Percentiles rank a stretch among this genome's conserved stretches.
Evolutionary conservation across 2,329 filamentous ascomycete species (phyloP).

Genomic region (Cercospora berteroae): DNA sequence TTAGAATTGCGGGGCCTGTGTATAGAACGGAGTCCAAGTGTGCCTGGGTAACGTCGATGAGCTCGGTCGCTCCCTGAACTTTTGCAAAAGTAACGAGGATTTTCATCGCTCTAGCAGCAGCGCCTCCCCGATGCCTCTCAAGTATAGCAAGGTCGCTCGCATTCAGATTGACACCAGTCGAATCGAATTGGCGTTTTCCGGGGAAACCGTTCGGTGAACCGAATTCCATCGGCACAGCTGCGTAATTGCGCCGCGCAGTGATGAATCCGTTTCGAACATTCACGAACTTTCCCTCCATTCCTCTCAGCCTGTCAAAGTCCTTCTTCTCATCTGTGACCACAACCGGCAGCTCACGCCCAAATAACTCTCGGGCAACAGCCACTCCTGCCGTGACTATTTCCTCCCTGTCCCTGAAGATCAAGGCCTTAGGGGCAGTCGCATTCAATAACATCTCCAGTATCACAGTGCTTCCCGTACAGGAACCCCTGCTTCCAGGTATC

Average conservation of each 20-base stretch:
- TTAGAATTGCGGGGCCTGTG: conserved; percentile 42
- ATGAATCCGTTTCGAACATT: neutral
- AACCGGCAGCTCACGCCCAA: conserved; percentile 44
- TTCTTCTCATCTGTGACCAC: conserved; percentile 29
- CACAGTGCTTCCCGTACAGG: conserved; percentile 48
- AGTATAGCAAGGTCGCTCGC: conserved; percentile 9
- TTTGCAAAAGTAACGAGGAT: conserved; percentile 42
- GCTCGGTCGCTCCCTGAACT: conserved; percentile 36
- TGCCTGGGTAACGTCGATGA: conserved; percentile 43
- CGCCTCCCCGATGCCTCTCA: conserved; percentile 36
- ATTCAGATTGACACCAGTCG: neutral
- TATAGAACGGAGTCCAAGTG: conserved; percentile 48
- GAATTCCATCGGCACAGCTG: neutral
- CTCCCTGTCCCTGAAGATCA: conserved; percentile 46
- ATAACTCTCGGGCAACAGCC: conserved; percentile 45
- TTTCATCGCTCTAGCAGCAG: conserved; percentile 40
- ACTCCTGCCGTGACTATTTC: conserved; percentile 50
- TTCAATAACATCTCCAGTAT: conserved; percentile 49
- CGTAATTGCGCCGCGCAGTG: neutral
- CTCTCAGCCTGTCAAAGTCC: conserved; percentile 9
- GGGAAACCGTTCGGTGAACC: no score
- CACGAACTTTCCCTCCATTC: neutral
- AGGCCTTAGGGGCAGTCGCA: conserved; percentile 39
- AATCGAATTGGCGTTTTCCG: neutral
- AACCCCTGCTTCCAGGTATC: conserved; percentile 49